These are phyloP conservation scores for Pachysolen tannophilus DNA, from an alignment of 805 yeast genomes.

Conservation along the genomic window DNA sequence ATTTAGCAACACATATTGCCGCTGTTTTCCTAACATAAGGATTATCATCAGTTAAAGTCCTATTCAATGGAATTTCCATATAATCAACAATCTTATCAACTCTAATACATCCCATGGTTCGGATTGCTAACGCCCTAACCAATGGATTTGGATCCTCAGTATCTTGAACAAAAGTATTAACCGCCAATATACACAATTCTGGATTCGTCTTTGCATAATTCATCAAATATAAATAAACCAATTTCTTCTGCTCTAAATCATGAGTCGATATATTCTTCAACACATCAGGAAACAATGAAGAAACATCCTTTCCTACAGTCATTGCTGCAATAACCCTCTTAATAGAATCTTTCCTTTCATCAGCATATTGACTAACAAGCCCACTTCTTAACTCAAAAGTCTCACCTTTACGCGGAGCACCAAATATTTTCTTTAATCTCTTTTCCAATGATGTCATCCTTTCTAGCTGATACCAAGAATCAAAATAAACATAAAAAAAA, in stretches of 20 bases:
- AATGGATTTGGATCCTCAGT: slow-evolving; percentile 95
- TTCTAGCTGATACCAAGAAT: too few relatives aligned
- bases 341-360: slow-evolving; percentile 92
- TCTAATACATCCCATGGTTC: slow-evolving; percentile 98
- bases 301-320: slow-evolving; percentile 97
- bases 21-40: slow-evolving; percentile 98
- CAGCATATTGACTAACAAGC: slow-evolving; percentile 88
- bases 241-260: slow-evolving; percentile 92
- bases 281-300: slow-evolving; percentile 90
- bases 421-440: slow-evolving; percentile 32
- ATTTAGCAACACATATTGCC: slow-evolving; percentile 92
- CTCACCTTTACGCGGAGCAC: slow-evolving; percentile 54
- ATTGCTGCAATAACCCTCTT: slow-evolving; percentile 95
- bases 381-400: slow-evolving; percentile 88
- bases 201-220: slow-evolving; percentile 97
- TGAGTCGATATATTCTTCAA: slow-evolving; percentile 94
- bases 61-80: slow-evolving; percentile 80
- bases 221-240: slow-evolving; percentile 91
- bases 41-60: slow-evolving; percentile 84
- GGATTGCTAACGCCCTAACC: slow-evolving; percentile 89
- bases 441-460: slow-evolving; percentile 32
- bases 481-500: too few relatives aligned
- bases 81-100: slow-evolving; percentile 95
- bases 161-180: slow-evolving; percentile 92
- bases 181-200: slow-evolving; percentile 91